phyloP scores from a whole-genome alignment of 768 basidiomycete genomes.

The Boletus reticulatus region DNA sequence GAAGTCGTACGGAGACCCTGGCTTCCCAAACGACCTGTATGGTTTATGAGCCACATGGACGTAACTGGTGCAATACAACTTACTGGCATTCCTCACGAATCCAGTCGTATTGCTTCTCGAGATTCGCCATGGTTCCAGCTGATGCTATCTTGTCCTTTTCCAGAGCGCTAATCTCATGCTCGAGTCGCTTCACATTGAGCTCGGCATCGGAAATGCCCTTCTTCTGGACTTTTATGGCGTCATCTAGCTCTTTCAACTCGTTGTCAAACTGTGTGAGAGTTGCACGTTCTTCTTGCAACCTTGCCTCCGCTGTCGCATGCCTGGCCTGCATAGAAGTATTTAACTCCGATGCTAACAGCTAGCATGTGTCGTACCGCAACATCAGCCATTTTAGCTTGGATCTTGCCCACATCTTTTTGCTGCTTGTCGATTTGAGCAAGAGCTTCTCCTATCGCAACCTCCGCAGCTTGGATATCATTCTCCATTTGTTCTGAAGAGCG shows the following conservation, averaged over 20 bases:
- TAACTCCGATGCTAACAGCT: neutral
- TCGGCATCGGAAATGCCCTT: slow-evolving; percentile 65
- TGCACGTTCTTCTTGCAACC: slow-evolving; percentile 82
- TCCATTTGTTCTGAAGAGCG: slow-evolving; percentile 27
- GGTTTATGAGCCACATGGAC: neutral
- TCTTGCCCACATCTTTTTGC: slow-evolving; percentile 59
- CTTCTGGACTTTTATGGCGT: slow-evolving; percentile 80
- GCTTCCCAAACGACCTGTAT: slow-evolving; percentile 77
- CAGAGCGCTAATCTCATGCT: slow-evolving; percentile 63
- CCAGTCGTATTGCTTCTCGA: slow-evolving; percentile 89
- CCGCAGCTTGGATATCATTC: slow-evolving; percentile 26
- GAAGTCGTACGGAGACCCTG: slow-evolving; percentile 83
- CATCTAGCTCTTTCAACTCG: slow-evolving; percentile 82
- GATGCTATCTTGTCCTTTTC: slow-evolving; percentile 64
- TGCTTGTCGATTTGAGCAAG: slow-evolving; percentile 49
- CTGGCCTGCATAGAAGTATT: slow-evolving; percentile 38
- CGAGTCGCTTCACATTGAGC: slow-evolving; percentile 58
- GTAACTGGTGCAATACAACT: slow-evolving; percentile 29
- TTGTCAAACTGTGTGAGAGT: slow-evolving; percentile 85
- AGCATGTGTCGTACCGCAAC: slow-evolving; percentile 17
- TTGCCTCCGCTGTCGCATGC: slow-evolving; percentile 63
- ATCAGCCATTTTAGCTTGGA: slow-evolving; percentile 46
- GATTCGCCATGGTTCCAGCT: slow-evolving; percentile 47
- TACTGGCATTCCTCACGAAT: slow-evolving; percentile 86
- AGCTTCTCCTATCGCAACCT: slow-evolving; percentile 30